phyloP scores from a whole-genome alignment of 305 asterid species.

The Rubia peregrina region DNA sequence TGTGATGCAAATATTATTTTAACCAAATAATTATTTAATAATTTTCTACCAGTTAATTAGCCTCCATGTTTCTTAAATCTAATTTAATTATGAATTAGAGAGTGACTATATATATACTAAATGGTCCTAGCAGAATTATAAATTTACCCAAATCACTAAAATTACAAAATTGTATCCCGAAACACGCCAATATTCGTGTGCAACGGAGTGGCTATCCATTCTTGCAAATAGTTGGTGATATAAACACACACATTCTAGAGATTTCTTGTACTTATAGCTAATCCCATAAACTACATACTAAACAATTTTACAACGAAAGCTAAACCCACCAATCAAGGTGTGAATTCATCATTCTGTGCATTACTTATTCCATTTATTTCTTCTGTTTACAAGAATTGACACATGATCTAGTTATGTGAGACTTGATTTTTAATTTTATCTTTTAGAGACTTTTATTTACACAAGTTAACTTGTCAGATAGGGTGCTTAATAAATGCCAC shows the following conservation, averaged over 20 bases:
- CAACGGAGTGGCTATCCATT: background rate
- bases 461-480: background rate
- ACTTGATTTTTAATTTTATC: background rate
- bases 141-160: no score
- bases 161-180: no score
- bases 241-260: background rate
- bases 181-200: background rate
- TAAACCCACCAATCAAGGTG: background rate
- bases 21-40: no score
- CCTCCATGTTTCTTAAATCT: no score
- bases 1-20: no score
- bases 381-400: background rate
- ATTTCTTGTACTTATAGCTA: background rate
- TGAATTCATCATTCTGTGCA: background rate
- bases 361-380: background rate
- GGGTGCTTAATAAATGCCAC: background rate
- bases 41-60: no score
- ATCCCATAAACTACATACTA: background rate
- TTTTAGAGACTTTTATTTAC: background rate
- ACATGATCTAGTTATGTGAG: background rate
- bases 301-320: background rate
- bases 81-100: no score
- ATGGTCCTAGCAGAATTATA: no score
- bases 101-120: no score
- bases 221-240: background rate